These are phyloP conservation scores for Ettlia oleoabundans DNA, from an alignment of 139 green algal species.

Conservation along the genomic window DNA sequence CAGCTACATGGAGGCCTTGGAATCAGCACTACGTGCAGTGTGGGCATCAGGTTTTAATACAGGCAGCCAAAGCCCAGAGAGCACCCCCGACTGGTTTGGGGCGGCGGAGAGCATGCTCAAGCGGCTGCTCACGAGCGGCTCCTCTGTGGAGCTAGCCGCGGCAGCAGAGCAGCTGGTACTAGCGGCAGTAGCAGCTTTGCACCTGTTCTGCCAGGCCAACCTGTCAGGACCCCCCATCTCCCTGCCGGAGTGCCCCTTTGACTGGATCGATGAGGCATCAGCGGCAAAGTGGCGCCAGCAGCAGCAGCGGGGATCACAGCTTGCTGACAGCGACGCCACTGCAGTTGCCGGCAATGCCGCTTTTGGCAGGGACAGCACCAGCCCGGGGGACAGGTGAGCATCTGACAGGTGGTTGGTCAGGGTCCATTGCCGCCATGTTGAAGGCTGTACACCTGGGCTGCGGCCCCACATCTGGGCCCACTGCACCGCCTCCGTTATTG, in stretches of 20 bases:
- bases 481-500: no score
- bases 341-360: not conserved
- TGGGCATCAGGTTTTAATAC: not conserved
- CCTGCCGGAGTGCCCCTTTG: constrained; percentile 18
- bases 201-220: constrained; percentile 75
- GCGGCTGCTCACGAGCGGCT: not conserved
- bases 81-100: constrained; percentile 40
- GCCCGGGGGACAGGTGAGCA: constrained; percentile 48
- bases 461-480: no score
- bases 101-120: not conserved
- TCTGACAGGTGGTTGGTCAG: no score
- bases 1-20: constrained; percentile 7
- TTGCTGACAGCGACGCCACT: not conserved
- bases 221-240: constrained; percentile 54
- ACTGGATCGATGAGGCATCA: constrained; percentile 5
- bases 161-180: constrained; percentile 7
- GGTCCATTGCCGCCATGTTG: no score
- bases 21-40: not conserved
- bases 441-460: no score
- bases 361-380: constrained; percentile 16
- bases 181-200: constrained; percentile 46
- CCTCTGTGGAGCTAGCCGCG: not conserved
- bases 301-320: not conserved
- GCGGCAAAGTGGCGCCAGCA: not conserved
- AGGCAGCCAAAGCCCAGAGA: constrained; percentile 18